Evolutionary conservation across 192 early-diverging fungal species (phyloP).

Genomic region (Backusella westeae): DNA sequence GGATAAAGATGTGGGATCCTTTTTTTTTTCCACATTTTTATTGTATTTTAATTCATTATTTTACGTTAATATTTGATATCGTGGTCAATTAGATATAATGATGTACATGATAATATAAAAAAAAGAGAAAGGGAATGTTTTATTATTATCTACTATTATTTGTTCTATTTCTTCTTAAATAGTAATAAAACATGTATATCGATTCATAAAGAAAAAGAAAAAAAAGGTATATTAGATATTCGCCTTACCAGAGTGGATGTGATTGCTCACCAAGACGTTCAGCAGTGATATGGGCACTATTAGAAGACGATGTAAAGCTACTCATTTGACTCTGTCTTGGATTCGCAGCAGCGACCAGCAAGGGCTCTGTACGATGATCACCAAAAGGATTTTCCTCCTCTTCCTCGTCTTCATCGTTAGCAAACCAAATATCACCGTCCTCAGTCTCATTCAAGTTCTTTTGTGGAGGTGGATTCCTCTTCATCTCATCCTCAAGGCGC

Average conservation of each 20-base stretch:
- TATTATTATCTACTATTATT: neutral
- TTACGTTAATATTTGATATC: too few species aligned
- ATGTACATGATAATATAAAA: neutral
- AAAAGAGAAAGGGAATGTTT: neutral
- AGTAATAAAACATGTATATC: neutral
- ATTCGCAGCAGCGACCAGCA: neutral
- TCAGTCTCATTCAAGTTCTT: constrained; percentile 26
- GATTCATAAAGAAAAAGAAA: neutral
- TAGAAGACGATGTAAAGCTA: neutral
- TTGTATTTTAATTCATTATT: too few species aligned
- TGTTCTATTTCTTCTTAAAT: neutral
- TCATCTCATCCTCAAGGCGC: constrained; percentile 14
- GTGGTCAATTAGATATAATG: too few species aligned
- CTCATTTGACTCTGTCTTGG: neutral
- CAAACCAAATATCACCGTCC: constrained; percentile 9
- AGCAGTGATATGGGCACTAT: neutral
- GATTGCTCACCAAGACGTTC: constrained; percentile 15
- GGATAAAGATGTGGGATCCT: constrained; percentile 29
- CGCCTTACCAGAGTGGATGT: constrained; percentile 18
- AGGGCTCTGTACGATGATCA: neutral
- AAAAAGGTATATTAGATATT: neutral
- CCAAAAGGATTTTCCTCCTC: neutral
- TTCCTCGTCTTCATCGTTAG: neutral
- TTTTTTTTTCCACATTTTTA: constrained; percentile 9
- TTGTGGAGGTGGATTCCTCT: neutral